These are phyloP conservation scores for Coleophoma eucalyptorum DNA, from an alignment of 2,329 filamentous ascomycete species.

Conservation along the genomic window DNA sequence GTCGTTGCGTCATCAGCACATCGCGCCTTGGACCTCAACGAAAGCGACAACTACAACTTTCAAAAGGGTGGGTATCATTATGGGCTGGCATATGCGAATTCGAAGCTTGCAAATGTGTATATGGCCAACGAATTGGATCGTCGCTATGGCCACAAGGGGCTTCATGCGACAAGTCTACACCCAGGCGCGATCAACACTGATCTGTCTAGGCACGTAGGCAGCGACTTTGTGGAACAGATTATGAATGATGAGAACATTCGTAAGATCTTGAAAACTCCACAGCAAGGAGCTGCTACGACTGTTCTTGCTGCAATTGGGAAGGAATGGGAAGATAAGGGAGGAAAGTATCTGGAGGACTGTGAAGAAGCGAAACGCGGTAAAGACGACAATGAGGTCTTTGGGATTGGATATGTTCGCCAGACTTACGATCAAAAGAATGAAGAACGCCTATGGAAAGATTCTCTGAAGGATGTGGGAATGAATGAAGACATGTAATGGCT, in stretches of 20 bases:
- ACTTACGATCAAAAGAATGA: slow-evolving; percentile 33
- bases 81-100: slow-evolving; percentile 33
- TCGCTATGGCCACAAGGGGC: slow-evolving; percentile 30
- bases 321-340: slow-evolving; percentile 35
- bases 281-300: slow-evolving; percentile 32
- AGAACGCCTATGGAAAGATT: slow-evolving; percentile 35
- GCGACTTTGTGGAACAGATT: background rate
- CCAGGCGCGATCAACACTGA: slow-evolving; percentile 30
- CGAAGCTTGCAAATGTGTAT: slow-evolving; percentile 40
- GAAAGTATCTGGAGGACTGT: slow-evolving; percentile 39
- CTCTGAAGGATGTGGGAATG: slow-evolving; percentile 23
- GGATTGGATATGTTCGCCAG: slow-evolving; percentile 15
- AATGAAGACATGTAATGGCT: background rate
- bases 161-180: slow-evolving; percentile 36
- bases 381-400: slow-evolving; percentile 7
- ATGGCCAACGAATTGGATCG: slow-evolving; percentile 41
- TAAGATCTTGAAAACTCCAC: background rate
- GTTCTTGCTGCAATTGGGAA: slow-evolving; percentile 30
- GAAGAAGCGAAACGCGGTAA: slow-evolving; percentile 11
- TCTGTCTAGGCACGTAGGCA: slow-evolving; percentile 22
- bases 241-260: background rate
- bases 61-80: slow-evolving; percentile 31
- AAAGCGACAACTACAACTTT: slow-evolving; percentile 14
- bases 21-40: slow-evolving; percentile 36
- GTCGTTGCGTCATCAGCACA: slow-evolving; percentile 39